Conservation (phyloP, 257 asterid genomes). For the Fraxinus excelsior region DNA sequence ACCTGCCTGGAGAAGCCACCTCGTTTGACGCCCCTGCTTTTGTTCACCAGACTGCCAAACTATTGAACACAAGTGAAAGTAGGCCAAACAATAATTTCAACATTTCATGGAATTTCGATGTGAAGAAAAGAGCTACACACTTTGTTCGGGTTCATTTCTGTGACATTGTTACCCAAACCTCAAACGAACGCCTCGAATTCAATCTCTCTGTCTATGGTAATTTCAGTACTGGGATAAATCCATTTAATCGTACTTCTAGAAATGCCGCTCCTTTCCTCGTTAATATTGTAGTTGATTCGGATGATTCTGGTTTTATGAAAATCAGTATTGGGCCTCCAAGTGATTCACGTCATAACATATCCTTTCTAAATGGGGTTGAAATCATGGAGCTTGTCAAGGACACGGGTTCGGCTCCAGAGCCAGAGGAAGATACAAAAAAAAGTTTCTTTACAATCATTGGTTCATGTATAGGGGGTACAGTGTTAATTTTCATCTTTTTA, state of each 20-base stretch:
- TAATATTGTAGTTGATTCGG: conserved; percentile 45
- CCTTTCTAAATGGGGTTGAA: conserved; percentile 66
- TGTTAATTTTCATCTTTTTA: conserved; percentile 18
- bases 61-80: conserved; percentile 15
- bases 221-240: background rate
- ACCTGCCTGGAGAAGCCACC: conserved; percentile 14
- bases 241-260: rapidly evolving
- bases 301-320: conserved; percentile 46
- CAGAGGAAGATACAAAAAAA: background rate
- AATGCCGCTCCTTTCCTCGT: conserved; percentile 32
- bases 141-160: conserved; percentile 63
- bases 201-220: conserved; percentile 29
- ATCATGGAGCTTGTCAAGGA: conserved; percentile 48
- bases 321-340: conserved; percentile 38
- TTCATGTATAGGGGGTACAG: conserved; percentile 37
- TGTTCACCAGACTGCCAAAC: conserved; percentile 57
- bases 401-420: background rate
- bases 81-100: background rate
- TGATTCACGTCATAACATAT: background rate
- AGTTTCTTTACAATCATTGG: conserved; percentile 29
- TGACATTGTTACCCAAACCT: conserved; percentile 32
- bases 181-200: conserved; percentile 11
- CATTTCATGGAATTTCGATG: conserved; percentile 50
- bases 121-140: conserved; percentile 26
- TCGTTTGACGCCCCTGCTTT: conserved; percentile 41